A percentile compares a stretch with the other conserved stretches of the same genome.
Evolutionary conservation across 208 protist species (phyloP).

Genomic region (Wallacemonas sp.): DNA sequence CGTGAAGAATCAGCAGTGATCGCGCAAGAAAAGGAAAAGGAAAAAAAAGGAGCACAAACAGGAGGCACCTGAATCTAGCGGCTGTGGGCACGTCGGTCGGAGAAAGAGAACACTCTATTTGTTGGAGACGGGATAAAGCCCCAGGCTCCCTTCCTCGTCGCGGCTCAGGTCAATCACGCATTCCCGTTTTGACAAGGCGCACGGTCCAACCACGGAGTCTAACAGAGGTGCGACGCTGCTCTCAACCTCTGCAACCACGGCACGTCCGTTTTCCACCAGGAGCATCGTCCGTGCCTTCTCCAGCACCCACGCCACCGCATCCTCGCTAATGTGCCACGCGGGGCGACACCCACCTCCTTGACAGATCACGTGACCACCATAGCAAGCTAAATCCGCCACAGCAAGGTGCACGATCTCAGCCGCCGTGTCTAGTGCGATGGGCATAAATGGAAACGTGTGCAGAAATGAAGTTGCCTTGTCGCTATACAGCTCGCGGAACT

Average conservation of each 20-base stretch:
- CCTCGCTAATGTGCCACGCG: slow-evolving; percentile 22
- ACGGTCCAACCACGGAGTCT: background rate
- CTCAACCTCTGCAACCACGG: slow-evolving; percentile 27
- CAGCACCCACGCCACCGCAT: slow-evolving; percentile 31
- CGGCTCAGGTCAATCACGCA: slow-evolving; percentile 1
- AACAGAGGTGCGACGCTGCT: slow-evolving; percentile 29
- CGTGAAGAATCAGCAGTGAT: background rate
- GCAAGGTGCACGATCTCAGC: slow-evolving; percentile 45
- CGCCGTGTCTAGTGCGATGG: slow-evolving; percentile 49
- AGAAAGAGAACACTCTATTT: no score
- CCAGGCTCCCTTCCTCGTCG: slow-evolving; percentile 2
- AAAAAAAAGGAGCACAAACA: background rate
- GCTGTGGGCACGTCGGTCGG: no score
- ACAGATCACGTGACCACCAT: background rate
- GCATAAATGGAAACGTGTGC: slow-evolving; percentile 64
- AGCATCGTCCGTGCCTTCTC: slow-evolving; percentile 30
- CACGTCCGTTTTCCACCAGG: slow-evolving; percentile 37
- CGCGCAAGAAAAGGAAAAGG: background rate
- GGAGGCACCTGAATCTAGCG: no score
- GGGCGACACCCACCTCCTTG: slow-evolving; percentile 3
- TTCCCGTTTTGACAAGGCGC: background rate
- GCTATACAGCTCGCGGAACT: slow-evolving; percentile 60
- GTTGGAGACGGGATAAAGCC: background rate
- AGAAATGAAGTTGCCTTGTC: slow-evolving; percentile 47
- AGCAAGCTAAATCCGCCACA: slow-evolving; percentile 38